Conservation (phyloP, 495 filamentous ascomycete species). For the Aspergillus sparsus region DNA sequence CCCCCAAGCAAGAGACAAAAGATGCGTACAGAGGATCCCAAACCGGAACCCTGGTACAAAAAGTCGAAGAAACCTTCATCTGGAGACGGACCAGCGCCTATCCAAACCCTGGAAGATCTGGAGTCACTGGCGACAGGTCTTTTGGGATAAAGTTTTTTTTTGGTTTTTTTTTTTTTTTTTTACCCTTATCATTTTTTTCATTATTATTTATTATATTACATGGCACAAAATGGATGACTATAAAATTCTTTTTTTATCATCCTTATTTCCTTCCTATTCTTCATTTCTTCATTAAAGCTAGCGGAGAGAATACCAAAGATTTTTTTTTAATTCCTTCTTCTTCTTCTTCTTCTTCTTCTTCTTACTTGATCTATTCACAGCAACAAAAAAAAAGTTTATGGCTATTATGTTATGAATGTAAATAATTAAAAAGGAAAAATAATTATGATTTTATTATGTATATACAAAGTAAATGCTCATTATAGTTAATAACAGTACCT, state of each 20-base stretch:
- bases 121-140: conserved; percentile 84
- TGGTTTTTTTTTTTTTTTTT: background rate
- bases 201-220: background rate
- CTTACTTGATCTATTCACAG: too few relatives aligned
- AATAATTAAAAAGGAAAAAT: too few relatives aligned
- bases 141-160: conserved; percentile 50
- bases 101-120: conserved; percentile 85
- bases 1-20: conserved; percentile 50
- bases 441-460: too few relatives aligned
- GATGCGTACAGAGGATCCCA: conserved; percentile 35
- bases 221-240: too few relatives aligned
- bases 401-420: too few relatives aligned
- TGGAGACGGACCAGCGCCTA: conserved; percentile 55
- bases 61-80: conserved; percentile 42
- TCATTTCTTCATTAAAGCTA: background rate
- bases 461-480: too few relatives aligned
- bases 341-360: too few relatives aligned
- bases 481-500: too few relatives aligned
- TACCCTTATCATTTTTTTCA: conserved; percentile 5
- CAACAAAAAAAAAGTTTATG: too few relatives aligned
- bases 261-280: background rate
- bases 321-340: too few relatives aligned
- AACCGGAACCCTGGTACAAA: conserved; percentile 46
- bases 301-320: too few relatives aligned
- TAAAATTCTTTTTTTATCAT: background rate